These are phyloP conservation scores for Drechslerella dactyloides DNA, from an alignment of 2,329 filamentous ascomycete genomes.

Conservation along the genomic window DNA sequence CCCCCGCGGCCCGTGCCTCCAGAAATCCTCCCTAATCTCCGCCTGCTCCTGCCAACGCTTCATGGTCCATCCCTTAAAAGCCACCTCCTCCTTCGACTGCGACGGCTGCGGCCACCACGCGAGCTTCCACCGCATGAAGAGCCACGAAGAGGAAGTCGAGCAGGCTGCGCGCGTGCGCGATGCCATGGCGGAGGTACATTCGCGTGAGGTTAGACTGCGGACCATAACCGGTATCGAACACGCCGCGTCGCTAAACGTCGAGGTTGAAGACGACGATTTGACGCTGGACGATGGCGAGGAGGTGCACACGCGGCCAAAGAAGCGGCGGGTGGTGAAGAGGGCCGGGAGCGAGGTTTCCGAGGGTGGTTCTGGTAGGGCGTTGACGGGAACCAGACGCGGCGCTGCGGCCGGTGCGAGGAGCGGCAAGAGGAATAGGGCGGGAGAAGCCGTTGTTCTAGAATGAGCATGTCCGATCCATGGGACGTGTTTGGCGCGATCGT, in stretches of 20 bases:
- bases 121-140: slow-evolving; percentile 64
- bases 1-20: slow-evolving; percentile 63
- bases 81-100: slow-evolving; percentile 64
- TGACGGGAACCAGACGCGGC: not conserved
- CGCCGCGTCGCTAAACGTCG: slow-evolving; percentile 4
- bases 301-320: slow-evolving; percentile 18
- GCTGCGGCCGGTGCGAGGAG: slow-evolving; percentile 4
- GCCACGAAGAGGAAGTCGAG: slow-evolving; percentile 55
- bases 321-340: slow-evolving; percentile 19
- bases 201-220: slow-evolving; percentile 58
- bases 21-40: slow-evolving; percentile 61
- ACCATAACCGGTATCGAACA: slow-evolving; percentile 55
- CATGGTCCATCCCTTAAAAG: slow-evolving; percentile 67
- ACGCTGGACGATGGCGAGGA: slow-evolving; percentile 42
- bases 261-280: slow-evolving; percentile 34
- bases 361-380: slow-evolving; percentile 9
- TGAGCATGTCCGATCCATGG: not conserved
- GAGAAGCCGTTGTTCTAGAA: slow-evolving; percentile 20
- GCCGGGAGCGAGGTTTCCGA: slow-evolving; percentile 13
- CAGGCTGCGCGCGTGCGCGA: slow-evolving; percentile 53
- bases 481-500: not conserved
- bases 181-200: slow-evolving; percentile 61
- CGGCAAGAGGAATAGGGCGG: slow-evolving; percentile 32
- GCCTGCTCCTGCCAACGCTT: slow-evolving; percentile 65
- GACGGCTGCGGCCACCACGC: slow-evolving; percentile 66